These are phyloP conservation scores for Plantago lanceolata DNA, from an alignment of 305 asterid genomes.

Conservation along the genomic window DNA sequence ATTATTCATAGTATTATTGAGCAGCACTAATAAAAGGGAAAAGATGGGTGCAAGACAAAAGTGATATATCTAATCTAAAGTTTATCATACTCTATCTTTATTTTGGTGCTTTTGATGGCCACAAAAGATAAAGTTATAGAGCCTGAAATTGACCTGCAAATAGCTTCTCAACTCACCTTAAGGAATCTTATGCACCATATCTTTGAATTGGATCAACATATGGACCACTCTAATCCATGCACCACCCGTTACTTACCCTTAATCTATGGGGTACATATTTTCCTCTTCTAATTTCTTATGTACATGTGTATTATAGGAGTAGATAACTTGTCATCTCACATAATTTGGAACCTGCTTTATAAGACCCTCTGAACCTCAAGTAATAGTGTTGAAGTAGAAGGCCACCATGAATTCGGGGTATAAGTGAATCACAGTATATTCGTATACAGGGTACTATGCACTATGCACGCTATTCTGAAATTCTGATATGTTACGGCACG, in stretches of 20 bases:
- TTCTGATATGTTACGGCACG: too few species aligned
- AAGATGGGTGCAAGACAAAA: not conserved
- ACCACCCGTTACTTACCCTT: not conserved
- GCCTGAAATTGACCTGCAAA: not conserved
- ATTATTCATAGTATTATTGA: not conserved
- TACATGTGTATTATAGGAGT: too few species aligned
- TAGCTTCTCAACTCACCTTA: slow-evolving; percentile 1
- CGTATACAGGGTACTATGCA: too few species aligned
- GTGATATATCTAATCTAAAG: slow-evolving; percentile 7
- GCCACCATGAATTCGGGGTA: too few species aligned
- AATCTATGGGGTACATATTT: not conserved
- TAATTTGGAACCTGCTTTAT: too few species aligned
- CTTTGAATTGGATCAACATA: not conserved
- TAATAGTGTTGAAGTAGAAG: too few species aligned
- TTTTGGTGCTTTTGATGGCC: slow-evolving; percentile 7
- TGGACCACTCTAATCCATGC: not conserved
- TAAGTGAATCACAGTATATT: too few species aligned
- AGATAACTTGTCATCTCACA: too few species aligned
- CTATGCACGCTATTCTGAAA: too few species aligned
- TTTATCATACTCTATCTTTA: not conserved
- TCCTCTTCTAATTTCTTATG: not conserved
- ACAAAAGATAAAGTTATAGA: slow-evolving; percentile 10
- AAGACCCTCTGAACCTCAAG: too few species aligned
- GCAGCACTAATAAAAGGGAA: not conserved
- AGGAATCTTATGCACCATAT: slow-evolving; percentile 12